phyloP scores from a whole-genome alignment of 108 stramenopile genomes.

The Cyclotella baltica region DNA sequence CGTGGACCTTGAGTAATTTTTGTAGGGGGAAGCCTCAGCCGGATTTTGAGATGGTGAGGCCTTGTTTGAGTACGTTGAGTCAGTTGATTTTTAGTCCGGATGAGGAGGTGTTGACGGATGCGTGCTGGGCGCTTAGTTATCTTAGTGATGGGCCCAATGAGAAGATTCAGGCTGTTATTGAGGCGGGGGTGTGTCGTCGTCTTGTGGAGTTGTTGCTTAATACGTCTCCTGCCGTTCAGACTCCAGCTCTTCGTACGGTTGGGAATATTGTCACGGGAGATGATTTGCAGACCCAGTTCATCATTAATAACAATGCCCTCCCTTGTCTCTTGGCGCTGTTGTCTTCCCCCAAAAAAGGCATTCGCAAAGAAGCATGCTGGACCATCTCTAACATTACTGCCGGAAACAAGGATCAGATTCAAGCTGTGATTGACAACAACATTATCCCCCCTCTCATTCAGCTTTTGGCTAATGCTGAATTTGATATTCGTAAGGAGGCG shows the following conservation, averaged over 20 bases:
- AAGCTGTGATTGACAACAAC: conserved; percentile 94
- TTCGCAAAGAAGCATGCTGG: conserved; percentile 99
- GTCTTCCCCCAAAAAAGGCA: conserved; percentile 94
- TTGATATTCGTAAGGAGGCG: conserved; percentile 99
- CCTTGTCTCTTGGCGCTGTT: conserved; percentile 94
- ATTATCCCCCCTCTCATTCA: conserved; percentile 97
- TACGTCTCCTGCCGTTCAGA: conserved; percentile 93
- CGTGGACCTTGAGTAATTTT: conserved; percentile 99
- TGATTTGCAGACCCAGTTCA: conserved; percentile 95
- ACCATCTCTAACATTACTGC: conserved; percentile 99
- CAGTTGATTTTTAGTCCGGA: conserved; percentile 95
- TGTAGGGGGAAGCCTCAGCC: conserved; percentile 99
- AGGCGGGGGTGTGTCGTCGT: conserved; percentile 95
- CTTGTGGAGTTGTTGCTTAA: conserved; percentile 95
- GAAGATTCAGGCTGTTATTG: conserved; percentile 98
- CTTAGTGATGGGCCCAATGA: conserved; percentile 97
- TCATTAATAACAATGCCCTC: conserved; percentile 96
- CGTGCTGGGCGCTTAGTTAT: conserved; percentile 99
- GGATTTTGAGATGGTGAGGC: conserved; percentile 92
- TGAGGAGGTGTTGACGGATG: conserved; percentile 98
- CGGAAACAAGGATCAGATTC: conserved; percentile 98
- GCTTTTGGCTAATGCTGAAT: conserved; percentile 92
- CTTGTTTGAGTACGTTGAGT: conserved; percentile 91
- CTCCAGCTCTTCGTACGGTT: conserved; percentile 97
- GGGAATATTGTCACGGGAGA: conserved; percentile 99